Base-by-base conservation (phyloP, 2,329 filamentous ascomycete genomes). In the Diplodia intermedia region DNA sequence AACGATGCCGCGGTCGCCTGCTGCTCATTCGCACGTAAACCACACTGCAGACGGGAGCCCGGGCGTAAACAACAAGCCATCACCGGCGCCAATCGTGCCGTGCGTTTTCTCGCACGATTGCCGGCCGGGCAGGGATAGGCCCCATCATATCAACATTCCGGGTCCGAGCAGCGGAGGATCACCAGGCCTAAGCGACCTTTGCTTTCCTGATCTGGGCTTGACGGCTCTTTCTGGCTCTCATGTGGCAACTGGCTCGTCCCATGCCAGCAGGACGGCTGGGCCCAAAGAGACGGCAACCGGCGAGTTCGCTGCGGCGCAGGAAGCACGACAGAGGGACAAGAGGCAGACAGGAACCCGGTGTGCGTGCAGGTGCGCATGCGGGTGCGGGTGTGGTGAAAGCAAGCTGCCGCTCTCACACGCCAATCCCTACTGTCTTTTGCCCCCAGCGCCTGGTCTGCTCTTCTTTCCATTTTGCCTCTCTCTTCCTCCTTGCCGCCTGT, bases 101-200 rank as follows among this genome's bases (percentile, higher is more conserved):
- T 60, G 55, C 55, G 55, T 60, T 47, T 23, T 26, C 9, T 26
- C 23, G 53, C 53, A 29, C 20, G 52, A 31, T 23, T 43, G 23
- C 40, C 55, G 55, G 36, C 20, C 40, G 14, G 7, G 55, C 55
- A 60, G 55, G 55, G 55, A 60, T 38, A 60, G 55, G 55, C 20
- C 23, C 50, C 50, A 29, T 60, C 55, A 15, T 36, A 43, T 26
- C 55, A 53, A 26, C 36, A 26, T 7, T 29, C 55, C 36, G 36
- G 40, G 20, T 60, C 55, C 55, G 55, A 29, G 36, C 55, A 43
- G 38, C 56, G 56, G 56, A 61, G 40, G 60, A 63, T 63, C 60
- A 63, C 60, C 60, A 23, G 52, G 23, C 43, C 26, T 52, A 63
- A 63, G 60, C 60, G 60, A 63, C 47, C 40, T 47, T 11, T 50